Evolutionary conservation across 768 basidiomycete genomes (phyloP), one percentile per base, ranked within the genome.

Genomic region (Suillus tomentosus): DNA sequence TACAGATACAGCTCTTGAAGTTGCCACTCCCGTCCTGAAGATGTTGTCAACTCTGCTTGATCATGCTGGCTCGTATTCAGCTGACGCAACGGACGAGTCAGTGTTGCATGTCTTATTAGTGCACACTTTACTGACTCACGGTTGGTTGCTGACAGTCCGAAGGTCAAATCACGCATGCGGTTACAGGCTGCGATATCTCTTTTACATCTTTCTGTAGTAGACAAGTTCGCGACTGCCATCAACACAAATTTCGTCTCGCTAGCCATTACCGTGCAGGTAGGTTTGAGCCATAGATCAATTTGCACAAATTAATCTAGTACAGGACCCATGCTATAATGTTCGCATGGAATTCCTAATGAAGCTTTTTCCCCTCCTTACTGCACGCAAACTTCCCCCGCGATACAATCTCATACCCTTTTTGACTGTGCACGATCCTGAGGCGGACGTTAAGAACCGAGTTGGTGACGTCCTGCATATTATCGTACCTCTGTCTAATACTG

Each of bases 261-360:
- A 36, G 89, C 90, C 0, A 80, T 94, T 48, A 85, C 85, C 0
- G 83, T 91, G 19, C 95, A 97, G 81, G 95, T 94, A 63, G 63
- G 81, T 72, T 11, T 51, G 27, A 58, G n/a, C n/a, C 37, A 45
- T 17, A 10, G 37, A 53, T 57, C 7, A 19, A 31, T 10, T 11
- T 13, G 39, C 39, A 13, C 54, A 24, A 54, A 19, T 59, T 14
- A 50, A 57, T 58, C 56, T 58, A 31, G 67, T 31, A 22, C 71
- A 97, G 93, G 96, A 99, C 70, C 81, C 93, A 1, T 93, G 89
- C 70, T 97, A 88, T 73, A 87, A 94, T 67, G 93, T 99, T 53
- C 91, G 97, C 51, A 79, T 87, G 62, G 77, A 70, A 5, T 96
- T 96, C 79, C 74, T 98, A 60, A 83, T 79, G 31, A 97, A 97